Evolutionary conservation across 768 basidiomycete genomes (phyloP), one percentile per base, ranked within the genome.

Genomic region (Podaxis carcinomalis): DNA sequence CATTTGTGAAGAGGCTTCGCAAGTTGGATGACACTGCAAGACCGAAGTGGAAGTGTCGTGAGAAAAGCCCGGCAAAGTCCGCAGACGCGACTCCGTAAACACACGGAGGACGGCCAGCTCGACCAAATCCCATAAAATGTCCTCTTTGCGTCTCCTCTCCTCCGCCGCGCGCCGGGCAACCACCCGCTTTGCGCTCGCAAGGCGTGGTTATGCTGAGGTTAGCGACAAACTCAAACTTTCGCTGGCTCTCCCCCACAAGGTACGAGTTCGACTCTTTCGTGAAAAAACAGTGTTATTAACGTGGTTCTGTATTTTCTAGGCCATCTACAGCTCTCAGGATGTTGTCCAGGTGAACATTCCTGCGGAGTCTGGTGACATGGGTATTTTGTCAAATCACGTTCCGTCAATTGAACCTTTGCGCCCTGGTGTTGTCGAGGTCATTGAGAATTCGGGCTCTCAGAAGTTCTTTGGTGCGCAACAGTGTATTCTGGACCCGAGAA

Each of bases 351-450:
- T 99, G 67, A 98, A 98, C 79, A 79, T 98, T 68, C 79, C 95
- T 37, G 97, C 95, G 42, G 92, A 88, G 58, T 88, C 93, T 2
- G 97, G 97, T 70, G 95, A 98, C 77, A 98, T 98, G 95, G 97
- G 97, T 81, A 92, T 99, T 68, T 88, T 99, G 63, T 93, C 96
- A 68, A 97, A 96, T 83, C 97, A 99, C 77, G 95, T 98, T 58
- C 90, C 97, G 32, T 91, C 94, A n/a, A 90, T 98, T 61, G 97
- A 99, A 75, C 83, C 96, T 51, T 82, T 99, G 57, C 91, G 92
- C 71, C 90, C 97, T 44, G 97, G 97, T 72, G 82, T 98, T 61
- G 80, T 99, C 56, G 97, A 99, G 76, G 89, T 99, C 67, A 85
- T 98, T 65, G 96, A 98, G 78, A 81, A 79, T 55, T 84, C 83